Evolutionary conservation across 352 stramenopile genomes (phyloP).

Genomic region (Phytophthora podocarpi): DNA sequence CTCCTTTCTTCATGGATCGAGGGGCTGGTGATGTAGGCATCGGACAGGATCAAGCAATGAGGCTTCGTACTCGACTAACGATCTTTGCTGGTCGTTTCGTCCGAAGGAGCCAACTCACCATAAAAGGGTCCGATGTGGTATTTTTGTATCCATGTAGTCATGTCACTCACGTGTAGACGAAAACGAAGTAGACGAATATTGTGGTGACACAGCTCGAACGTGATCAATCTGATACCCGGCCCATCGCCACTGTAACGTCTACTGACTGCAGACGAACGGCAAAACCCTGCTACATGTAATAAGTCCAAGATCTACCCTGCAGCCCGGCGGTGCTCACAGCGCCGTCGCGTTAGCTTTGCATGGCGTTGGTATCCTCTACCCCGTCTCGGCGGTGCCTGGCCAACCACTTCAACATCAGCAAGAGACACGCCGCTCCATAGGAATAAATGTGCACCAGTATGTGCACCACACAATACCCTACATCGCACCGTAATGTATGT

Average conservation of each 20-base stretch:
- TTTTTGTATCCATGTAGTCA: slow-evolving; percentile 21
- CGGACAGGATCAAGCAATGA: neutral
- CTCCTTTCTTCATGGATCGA: slow-evolving; percentile 24
- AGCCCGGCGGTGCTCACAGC: neutral
- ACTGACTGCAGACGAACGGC: neutral
- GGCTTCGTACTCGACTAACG: too few species aligned
- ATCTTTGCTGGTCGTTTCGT: slow-evolving; percentile 14
- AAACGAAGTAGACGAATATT: slow-evolving; percentile 25
- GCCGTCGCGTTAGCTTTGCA: neutral
- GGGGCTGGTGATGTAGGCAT: slow-evolving; percentile 31
- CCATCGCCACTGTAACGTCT: slow-evolving; percentile 9
- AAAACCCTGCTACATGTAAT: neutral
- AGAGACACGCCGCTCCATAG: slow-evolving; percentile 7
- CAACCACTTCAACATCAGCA: slow-evolving; percentile 31
- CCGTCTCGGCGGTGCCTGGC: neutral
- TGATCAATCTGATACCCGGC: slow-evolving; percentile 21
- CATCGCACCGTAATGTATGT: too few species aligned
- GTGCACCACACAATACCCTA: slow-evolving; percentile 11
- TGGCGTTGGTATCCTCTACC: neutral
- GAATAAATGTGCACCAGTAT: too few species aligned
- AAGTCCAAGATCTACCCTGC: neutral
- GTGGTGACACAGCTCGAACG: slow-evolving; percentile 11
- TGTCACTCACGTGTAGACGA: slow-evolving; percentile 10
- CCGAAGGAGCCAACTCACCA: neutral
- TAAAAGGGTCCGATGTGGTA: slow-evolving; percentile 28